Percentiles rank a stretch among this genome's conserved stretches.
Evolutionary conservation across 768 basidiomycete species (phyloP).

Genomic region (Naganishia onofrii): DNA sequence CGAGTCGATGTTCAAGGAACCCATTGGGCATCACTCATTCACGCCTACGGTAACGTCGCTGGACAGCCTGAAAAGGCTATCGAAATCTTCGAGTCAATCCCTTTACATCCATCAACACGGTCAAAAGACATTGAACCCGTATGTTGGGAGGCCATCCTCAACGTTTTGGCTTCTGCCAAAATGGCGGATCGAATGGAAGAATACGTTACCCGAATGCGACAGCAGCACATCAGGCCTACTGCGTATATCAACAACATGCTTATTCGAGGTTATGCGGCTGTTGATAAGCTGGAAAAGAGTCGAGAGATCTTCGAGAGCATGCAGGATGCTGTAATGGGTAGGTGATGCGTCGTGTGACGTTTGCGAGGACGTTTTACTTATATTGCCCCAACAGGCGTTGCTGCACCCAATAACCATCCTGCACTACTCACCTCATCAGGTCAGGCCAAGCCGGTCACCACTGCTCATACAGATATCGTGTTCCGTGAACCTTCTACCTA

Average conservation of each 20-base stretch:
- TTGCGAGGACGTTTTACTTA: not conserved
- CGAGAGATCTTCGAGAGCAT: slow-evolving; percentile 75
- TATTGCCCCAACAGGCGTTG: slow-evolving; percentile 60
- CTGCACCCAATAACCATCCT: slow-evolving; percentile 83
- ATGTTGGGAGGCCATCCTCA: slow-evolving; percentile 84
- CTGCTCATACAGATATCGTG: slow-evolving; percentile 59
- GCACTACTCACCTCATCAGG: slow-evolving; percentile 60
- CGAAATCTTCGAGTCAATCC: slow-evolving; percentile 71
- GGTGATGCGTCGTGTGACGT: not conserved
- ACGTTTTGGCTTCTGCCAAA: slow-evolving; percentile 73
- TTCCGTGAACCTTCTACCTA: slow-evolving; percentile 70
- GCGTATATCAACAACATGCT: slow-evolving; percentile 90
- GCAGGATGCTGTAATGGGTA: slow-evolving; percentile 67
- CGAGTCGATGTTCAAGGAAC: slow-evolving; percentile 60
- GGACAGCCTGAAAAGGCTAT: slow-evolving; percentile 76
- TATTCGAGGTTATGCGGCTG: slow-evolving; percentile 70
- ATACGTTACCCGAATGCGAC: slow-evolving; percentile 65
- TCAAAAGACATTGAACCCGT: slow-evolving; percentile 66
- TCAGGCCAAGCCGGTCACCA: slow-evolving; percentile 43
- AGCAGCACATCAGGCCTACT: slow-evolving; percentile 74
- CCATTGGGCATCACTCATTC: slow-evolving; percentile 82
- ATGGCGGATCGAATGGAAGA: slow-evolving; percentile 71
- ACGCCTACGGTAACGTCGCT: slow-evolving; percentile 76
- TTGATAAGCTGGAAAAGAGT: slow-evolving; percentile 68
- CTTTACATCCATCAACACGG: slow-evolving; percentile 57